phyloP scores from a whole-genome alignment of 768 basidiomycete genomes.

The Psilocybe tampanensis region DNA sequence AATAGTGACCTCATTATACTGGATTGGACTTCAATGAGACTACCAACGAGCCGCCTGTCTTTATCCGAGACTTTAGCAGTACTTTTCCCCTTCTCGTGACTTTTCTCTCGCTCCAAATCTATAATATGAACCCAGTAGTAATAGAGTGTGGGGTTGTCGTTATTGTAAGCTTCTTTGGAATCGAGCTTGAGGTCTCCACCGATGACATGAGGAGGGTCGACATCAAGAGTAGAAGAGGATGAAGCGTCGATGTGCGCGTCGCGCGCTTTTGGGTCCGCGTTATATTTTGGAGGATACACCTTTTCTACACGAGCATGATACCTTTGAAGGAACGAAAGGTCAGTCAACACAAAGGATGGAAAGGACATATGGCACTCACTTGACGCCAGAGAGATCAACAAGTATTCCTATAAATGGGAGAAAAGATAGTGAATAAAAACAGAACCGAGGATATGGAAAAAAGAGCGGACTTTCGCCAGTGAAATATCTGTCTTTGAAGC shows the following conservation, averaged over 20 bases:
- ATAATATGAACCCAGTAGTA: constrained; percentile 87
- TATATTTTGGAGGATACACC: constrained; percentile 70
- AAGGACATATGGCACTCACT: constrained; percentile 48
- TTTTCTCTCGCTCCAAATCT: constrained; percentile 73
- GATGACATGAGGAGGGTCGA: constrained; percentile 65
- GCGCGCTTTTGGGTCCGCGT: constrained; percentile 44
- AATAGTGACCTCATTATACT: constrained; percentile 75
- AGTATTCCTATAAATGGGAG: constrained; percentile 65
- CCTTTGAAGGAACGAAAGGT: constrained; percentile 39
- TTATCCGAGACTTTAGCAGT: constrained; percentile 53
- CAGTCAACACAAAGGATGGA: constrained; percentile 12
- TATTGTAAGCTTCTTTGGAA: constrained; percentile 64
- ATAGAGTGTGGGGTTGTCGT: constrained; percentile 83
- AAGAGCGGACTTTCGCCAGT: constrained; percentile 80
- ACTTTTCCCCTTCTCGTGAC: constrained; percentile 59
- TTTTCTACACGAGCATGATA: constrained; percentile 83
- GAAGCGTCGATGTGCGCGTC: constrained; percentile 53
- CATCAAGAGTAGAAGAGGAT: constrained; percentile 46
- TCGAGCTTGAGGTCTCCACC: constrained; percentile 80
- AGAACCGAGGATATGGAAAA: constrained; percentile 1
- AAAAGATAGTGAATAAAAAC: constrained; percentile 13
- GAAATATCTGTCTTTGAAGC: constrained; percentile 97
- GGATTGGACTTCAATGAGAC: constrained; percentile 82
- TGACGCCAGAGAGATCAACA: constrained; percentile 85
- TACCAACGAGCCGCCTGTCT: constrained; percentile 70